Percentiles rank a stretch among this genome's conserved stretches.
phyloP scores from a whole-genome alignment of 768 basidiomycete species.

The Cytidiella melzeri region DNA sequence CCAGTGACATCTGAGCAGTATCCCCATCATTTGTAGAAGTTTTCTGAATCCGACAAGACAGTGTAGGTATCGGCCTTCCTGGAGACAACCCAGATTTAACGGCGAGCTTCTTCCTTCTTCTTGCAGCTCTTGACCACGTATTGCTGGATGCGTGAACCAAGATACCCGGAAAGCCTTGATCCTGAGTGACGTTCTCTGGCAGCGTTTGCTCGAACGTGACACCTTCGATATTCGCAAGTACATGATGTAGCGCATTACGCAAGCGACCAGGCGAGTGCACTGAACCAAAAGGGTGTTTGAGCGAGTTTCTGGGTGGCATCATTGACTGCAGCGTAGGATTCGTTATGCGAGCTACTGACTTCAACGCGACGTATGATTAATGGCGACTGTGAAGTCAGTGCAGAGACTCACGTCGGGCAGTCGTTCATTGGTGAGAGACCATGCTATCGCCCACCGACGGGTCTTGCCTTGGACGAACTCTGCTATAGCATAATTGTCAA shows the following conservation, averaged over 20 bases:
- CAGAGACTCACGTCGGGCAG: slow-evolving; percentile 68
- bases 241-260: slow-evolving; percentile 18
- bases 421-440: slow-evolving; percentile 64
- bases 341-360: slow-evolving; percentile 33
- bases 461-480: slow-evolving; percentile 86
- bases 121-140: slow-evolving; percentile 66
- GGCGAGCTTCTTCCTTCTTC: slow-evolving; percentile 48
- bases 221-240: slow-evolving; percentile 32
- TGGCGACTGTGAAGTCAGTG: neutral
- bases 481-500: slow-evolving; percentile 81
- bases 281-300: slow-evolving; percentile 35
- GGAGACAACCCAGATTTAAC: no score
- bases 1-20: slow-evolving; percentile 26
- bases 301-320: slow-evolving; percentile 54
- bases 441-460: slow-evolving; percentile 86
- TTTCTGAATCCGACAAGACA: no score
- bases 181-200: neutral
- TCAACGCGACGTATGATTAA: neutral
- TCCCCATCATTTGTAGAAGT: no score
- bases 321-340: slow-evolving; percentile 41
- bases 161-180: slow-evolving; percentile 1
- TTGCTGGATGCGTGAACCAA: slow-evolving; percentile 25
- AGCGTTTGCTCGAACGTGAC: slow-evolving; percentile 9
- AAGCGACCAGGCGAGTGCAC: slow-evolving; percentile 6
- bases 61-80: no score